Conservation (phyloP, 169 alveolate genomes). For the Cryptosporidium bovis region DNA sequence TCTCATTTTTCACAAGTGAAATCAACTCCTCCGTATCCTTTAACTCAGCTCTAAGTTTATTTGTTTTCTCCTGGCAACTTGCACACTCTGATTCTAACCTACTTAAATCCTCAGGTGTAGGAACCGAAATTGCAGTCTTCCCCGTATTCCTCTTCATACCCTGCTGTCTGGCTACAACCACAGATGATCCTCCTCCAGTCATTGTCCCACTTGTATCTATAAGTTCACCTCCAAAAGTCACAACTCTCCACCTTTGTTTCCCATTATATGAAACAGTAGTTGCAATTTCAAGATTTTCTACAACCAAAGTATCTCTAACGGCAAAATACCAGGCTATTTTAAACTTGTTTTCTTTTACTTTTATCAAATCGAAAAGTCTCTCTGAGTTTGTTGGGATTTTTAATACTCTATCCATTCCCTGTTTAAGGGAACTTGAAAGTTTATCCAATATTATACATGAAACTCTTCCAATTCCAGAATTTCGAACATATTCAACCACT, state of each 20-base stretch:
- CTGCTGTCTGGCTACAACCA: slow-evolving; percentile 9
- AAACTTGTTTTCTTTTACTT: slow-evolving; percentile 81
- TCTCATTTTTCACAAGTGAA: slow-evolving; percentile 12
- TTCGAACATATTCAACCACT: slow-evolving; percentile 88
- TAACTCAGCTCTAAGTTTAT: slow-evolving; percentile 4
- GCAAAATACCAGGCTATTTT: slow-evolving; percentile 89
- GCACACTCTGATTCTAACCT: slow-evolving; percentile 32
- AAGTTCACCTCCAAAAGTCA: slow-evolving; percentile 92
- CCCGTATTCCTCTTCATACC: slow-evolving; percentile 41
- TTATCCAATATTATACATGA: slow-evolving; percentile 85
- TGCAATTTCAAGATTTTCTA: slow-evolving; percentile 88
- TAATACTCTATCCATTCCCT: slow-evolving; percentile 63
- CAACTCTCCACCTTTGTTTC: slow-evolving; percentile 88
- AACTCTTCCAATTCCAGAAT: slow-evolving; percentile 88
- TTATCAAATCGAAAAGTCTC: slow-evolving; percentile 89
- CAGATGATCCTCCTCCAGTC: slow-evolving; percentile 88
- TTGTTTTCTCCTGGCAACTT: background rate
- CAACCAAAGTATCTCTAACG: slow-evolving; percentile 91
- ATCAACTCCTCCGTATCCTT: slow-evolving; percentile 38
- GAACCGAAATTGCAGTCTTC: slow-evolving; percentile 11
- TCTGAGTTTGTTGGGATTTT: slow-evolving; percentile 78
- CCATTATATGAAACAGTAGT: slow-evolving; percentile 85
- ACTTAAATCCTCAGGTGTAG: slow-evolving; percentile 37
- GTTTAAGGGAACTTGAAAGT: slow-evolving; percentile 74
- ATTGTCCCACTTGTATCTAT: slow-evolving; percentile 94